A percentile compares a stretch with the other conserved stretches of the same genome.
These are phyloP conservation scores for Rhodotorula taiwanensis DNA, from an alignment of 768 basidiomycete species.

Conservation along the genomic window DNA sequence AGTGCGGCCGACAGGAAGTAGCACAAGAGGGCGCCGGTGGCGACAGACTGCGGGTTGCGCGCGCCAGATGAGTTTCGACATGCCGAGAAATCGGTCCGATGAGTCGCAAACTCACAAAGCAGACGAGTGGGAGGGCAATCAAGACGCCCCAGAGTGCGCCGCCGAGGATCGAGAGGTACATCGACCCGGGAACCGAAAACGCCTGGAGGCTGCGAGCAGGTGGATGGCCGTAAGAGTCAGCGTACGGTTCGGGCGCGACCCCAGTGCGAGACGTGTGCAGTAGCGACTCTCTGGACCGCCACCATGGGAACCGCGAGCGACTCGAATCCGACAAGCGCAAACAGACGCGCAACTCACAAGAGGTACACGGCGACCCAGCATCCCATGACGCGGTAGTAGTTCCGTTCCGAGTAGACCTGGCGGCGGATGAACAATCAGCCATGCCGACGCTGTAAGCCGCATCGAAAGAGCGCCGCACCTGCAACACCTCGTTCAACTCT, in stretches of 20 bases:
- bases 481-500: constrained; percentile 69
- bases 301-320: too few species aligned
- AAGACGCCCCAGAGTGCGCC: constrained; percentile 92
- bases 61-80: too few species aligned
- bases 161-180: constrained; percentile 53
- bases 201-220: constrained; percentile 66
- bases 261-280: too few species aligned
- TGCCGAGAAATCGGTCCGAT: too few species aligned
- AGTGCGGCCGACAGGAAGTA: constrained; percentile 86
- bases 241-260: too few species aligned
- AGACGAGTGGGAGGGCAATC: constrained; percentile 78
- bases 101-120: constrained; percentile 50
- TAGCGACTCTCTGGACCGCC: too few species aligned
- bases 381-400: constrained; percentile 73
- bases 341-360: constrained; percentile 58
- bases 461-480: too few species aligned
- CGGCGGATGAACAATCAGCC: too few species aligned
- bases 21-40: constrained; percentile 81
- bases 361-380: constrained; percentile 85
- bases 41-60: constrained; percentile 56
- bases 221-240: neutral
- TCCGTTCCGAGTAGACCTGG: constrained; percentile 75
- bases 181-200: constrained; percentile 71
- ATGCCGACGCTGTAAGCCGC: too few species aligned
- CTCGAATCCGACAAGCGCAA: neutral